These are phyloP conservation scores for Malassezia yamatoensis DNA, from an alignment of 1,284 basidiomycete genomes.

Conservation along the genomic window DNA sequence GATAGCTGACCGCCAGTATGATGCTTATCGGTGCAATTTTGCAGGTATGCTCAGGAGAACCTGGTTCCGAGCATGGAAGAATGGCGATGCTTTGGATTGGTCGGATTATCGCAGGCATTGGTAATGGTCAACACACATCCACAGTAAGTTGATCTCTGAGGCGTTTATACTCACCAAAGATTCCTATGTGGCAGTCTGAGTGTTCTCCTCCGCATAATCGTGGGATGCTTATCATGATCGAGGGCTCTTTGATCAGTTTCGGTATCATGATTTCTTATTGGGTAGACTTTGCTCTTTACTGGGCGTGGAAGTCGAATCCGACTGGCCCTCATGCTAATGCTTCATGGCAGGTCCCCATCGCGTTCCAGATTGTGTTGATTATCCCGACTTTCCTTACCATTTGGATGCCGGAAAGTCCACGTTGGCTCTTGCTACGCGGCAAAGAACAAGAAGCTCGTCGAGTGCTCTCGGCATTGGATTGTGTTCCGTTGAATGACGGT, in stretches of 20 bases:
- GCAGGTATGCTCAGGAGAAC: neutral
- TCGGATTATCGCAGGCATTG: constrained; percentile 40
- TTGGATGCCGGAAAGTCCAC: constrained; percentile 43
- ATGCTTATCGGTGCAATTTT: constrained; percentile 1
- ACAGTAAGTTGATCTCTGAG: constrained; percentile 15
- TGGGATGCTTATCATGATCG: constrained; percentile 45
- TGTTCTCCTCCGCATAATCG: constrained; percentile 42
- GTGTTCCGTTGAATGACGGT: constrained; percentile 30
- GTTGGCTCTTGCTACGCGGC: constrained; percentile 41
- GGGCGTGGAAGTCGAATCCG: constrained; percentile 12
- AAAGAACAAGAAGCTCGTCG: constrained; percentile 30
- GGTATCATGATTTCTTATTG: constrained; percentile 40
- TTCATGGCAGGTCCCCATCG: constrained; percentile 40
- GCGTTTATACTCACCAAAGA: constrained; percentile 1
- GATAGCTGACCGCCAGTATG: neutral
- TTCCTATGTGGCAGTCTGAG: constrained; percentile 44
- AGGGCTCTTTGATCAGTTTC: constrained; percentile 36
- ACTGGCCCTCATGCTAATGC: neutral
- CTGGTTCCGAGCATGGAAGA: neutral
- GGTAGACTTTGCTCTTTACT: constrained; percentile 43
- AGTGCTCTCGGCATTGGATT: constrained; percentile 34
- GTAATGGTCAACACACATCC: constrained; percentile 45
- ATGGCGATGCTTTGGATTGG: constrained; percentile 37
- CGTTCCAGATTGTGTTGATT: constrained; percentile 41
- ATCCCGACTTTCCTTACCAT: constrained; percentile 45